Evolutionary conservation across 2,329 filamentous ascomycete genomes (phyloP), one percentile per base, ranked within the genome.

Genomic region (Blastomyces emzantsi): DNA sequence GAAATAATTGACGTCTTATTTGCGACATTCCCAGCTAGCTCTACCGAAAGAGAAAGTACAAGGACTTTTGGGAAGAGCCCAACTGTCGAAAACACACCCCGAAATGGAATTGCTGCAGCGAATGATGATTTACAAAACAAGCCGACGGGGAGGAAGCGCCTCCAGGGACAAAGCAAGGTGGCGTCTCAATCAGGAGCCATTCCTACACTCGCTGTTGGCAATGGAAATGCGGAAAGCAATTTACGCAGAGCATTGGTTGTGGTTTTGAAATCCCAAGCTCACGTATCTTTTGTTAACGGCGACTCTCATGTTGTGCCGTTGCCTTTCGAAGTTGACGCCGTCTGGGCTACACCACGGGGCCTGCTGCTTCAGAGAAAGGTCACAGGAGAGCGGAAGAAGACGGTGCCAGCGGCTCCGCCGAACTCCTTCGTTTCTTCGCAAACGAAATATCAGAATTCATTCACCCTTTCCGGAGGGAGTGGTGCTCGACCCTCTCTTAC

Each of bases 301-400:
- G 87, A 90, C 43, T 94, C 85, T 72, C 90, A 99, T 81, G 85
- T 96, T 64, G 83, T 97, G 58, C 91, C 96, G 73, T 85, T 99
- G 72, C 93, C 93, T 1, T 99, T 99, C 72, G 92, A 97, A 76
- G 89, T 97, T 52, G 91, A 96, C 72, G 86, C 86, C 62, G 92
- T 90, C 39, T 90, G 92, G 74, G 86, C 93, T 45, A 90, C 90
- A 15, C 89, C 92, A 6, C 82, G 86, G 41, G 94, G 94, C 33
- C 82, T 97, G 60, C 83, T 99, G 25, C 85, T 99, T 63, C 93
- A 97, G 75, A 84, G 92, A 65, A 96, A 89, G 72, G 80, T 87
- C 52, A 81, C 68, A 11, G 72, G 74, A 28, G 69, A 73, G n/a
- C 62, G 63, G 57, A 64, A 41, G 57, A 69, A 54, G 47, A 47